Percentiles rank a stretch among this genome's conserved stretches.
phyloP scores from a whole-genome alignment of 176 grass and related monocot genomes.

The Oryza rufipogon region DNA sequence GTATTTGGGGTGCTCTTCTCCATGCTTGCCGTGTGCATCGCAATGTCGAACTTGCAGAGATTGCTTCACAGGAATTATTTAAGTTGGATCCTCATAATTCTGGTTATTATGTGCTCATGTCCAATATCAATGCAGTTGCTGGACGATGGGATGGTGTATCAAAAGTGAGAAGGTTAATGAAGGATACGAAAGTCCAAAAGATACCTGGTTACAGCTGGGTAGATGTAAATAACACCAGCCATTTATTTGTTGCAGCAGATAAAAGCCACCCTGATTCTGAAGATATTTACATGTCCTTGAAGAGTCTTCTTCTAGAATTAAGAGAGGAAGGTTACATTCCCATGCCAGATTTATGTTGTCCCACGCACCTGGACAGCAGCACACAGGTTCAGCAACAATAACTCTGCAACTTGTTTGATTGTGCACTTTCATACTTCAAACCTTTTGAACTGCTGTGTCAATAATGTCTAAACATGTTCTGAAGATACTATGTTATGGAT shows the following conservation, averaged over 20 bases:
- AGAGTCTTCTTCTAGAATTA: constrained; percentile 67
- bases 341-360: constrained; percentile 44
- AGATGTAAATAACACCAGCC: constrained; percentile 67
- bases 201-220: constrained; percentile 85
- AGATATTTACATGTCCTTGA: constrained; percentile 65
- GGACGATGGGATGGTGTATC: constrained; percentile 81
- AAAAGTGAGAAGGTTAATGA: constrained; percentile 82
- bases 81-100: constrained; percentile 79
- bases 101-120: constrained; percentile 93
- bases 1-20: constrained; percentile 88
- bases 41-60: constrained; percentile 68
- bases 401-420: not conserved
- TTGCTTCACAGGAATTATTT: constrained; percentile 68
- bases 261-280: constrained; percentile 71
- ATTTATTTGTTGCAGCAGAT: constrained; percentile 79
- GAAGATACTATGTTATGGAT: not conserved
- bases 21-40: constrained; percentile 72
- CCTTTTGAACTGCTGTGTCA: constrained; percentile 3
- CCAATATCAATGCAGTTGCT: constrained; percentile 85
- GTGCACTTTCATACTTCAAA: constrained; percentile 18
- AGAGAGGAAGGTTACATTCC: constrained; percentile 80
- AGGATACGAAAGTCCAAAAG: constrained; percentile 75
- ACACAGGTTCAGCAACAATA: constrained; percentile 39
- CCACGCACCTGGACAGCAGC: constrained; percentile 32
- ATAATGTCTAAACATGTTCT: not conserved